A percentile compares a stretch with the other conserved stretches of the same genome.
Conservation (phyloP, 345 rosid species). For the Salix exigua region DNA sequence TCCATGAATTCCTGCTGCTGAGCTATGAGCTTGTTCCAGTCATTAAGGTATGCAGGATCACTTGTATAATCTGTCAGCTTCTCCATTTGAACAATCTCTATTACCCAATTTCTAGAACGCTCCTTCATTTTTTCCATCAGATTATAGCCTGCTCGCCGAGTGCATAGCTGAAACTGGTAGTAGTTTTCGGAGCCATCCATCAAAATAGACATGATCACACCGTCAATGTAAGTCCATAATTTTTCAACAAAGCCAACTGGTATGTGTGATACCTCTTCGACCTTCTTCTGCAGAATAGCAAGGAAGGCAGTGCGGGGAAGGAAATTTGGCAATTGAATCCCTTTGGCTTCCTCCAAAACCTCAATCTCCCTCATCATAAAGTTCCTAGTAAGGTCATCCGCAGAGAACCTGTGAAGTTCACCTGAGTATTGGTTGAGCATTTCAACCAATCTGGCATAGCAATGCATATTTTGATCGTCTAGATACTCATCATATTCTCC, state of each 20-base stretch:
- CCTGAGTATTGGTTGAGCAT: constrained; percentile 15
- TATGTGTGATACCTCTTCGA: too few species aligned
- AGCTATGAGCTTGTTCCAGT: constrained; percentile 24
- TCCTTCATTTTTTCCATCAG: constrained; percentile 30
- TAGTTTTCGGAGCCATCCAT: constrained; percentile 16
- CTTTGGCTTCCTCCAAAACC: constrained; percentile 29
- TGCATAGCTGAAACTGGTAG: constrained; percentile 17
- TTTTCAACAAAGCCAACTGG: too few species aligned
- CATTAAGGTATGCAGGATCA: constrained; percentile 26
- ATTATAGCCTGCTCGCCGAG: constrained; percentile 22
- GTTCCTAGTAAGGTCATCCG: neutral
- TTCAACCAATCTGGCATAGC: constrained; percentile 1
- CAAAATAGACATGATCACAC: constrained; percentile 16
- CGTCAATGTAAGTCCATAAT: too few species aligned
- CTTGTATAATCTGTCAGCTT: constrained; percentile 36
- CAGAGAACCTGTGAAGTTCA: constrained; percentile 3
- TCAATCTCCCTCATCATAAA: constrained; percentile 28
- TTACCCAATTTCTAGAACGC: constrained; percentile 22
- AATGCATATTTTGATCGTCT: neutral
- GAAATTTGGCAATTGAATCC: constrained; percentile 37
- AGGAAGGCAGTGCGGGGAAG: constrained; percentile 21
- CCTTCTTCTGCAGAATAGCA: too few species aligned
- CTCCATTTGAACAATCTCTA: constrained; percentile 35
- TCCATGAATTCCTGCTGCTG: constrained; percentile 1
- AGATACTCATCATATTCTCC: constrained; percentile 44